Evolutionary conservation across 352 stramenopile genomes (phyloP), one percentile per base, ranked within the genome.

Genomic region (Pythium plurisporium): DNA sequence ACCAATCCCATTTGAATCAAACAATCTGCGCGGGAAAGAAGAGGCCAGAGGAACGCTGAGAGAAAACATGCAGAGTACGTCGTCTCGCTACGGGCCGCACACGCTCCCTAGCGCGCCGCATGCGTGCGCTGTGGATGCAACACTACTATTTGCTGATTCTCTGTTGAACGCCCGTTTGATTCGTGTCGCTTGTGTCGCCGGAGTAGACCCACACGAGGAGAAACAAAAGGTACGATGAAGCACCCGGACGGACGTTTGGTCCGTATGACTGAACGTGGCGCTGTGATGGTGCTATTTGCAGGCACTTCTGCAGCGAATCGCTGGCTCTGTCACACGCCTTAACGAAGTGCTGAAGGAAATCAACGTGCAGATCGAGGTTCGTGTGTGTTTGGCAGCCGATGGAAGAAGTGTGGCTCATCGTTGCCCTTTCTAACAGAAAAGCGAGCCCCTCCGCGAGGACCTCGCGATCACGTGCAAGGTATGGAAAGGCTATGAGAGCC

Each of bases 321-420:
- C 77, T 4, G 79, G 81, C 23, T 94, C 83, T 0, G 81, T 94
- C 8, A 75, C 73, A 41, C 83, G 83, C 7, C 57, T 94, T 30
- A 86, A 91, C 49, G 81, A 94, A 31, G 81, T 94, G 4, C 45
- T 94, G 26, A 90, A 89, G 59, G 83, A 94, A 40, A 91, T 94
- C 51, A 94, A 94, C 67, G 70, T 65, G 1, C 80, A 91, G 71
- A 84, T 94, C 23, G 83, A 91, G 81, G 83, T 91, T 31, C 7
- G 31, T 2, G n/a, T n/a, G n/a, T n/a, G n/a, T n/a, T n/a, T n/a
- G n/a, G n/a, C n/a, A n/a, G n/a, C n/a, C n/a, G n/a, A n/a, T n/a
- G n/a, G n/a, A n/a, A n/a, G n/a, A n/a, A n/a, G n/a, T n/a, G n/a
- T n/a, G n/a, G n/a, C n/a, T n/a, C 20, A 40, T n/a, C 5, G 19